Evolutionary conservation across 108 stramenopile species (phyloP), one percentile per base, ranked within the genome.

Genomic region (Cylindrotheca fusiformis): DNA sequence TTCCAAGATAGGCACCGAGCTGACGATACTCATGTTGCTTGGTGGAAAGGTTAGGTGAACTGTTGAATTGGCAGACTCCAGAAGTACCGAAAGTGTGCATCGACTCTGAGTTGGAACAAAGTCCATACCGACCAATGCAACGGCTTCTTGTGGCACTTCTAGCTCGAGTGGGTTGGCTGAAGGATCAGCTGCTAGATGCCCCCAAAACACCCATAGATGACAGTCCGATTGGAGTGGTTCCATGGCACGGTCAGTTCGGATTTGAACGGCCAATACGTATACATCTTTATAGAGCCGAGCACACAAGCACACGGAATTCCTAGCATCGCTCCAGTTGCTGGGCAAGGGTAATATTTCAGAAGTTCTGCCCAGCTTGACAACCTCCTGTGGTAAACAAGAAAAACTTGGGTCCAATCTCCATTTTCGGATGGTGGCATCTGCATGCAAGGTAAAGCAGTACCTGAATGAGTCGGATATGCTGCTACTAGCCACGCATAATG

Each of bases 351-450:
- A 22, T 29, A 55, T 31, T 2, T 41, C 48, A 2, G 24, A 17
- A n/a, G 22, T 55, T 17, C 27, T n/a, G 2, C 21, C 19, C 29
- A 70, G 33, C 10, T 36, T 61, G 29, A 28, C 3, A 14, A 76
- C 75, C 20, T 69, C 65, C 2, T 49, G 26, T 1, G 75, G 75
- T 28, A 33, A 20, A 17, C 49, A 24, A 24, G 55, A 58, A 21
- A 10, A 47, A n/a, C 36, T 26, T 18, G 63, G 27, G 27, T 72
- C 59, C 20, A 78, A 17, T 41, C 24, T 65, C 77, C 77, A 78
- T 41, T 61, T 67, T 23, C 77, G 67, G 4, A 78, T 36, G 20
- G 47, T 78, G 21, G 77, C 67, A 63, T 78, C 71, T 8, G 77
- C 65, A 49, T 78, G 77, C 44, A 78, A 22, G 2, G 77, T 68